phyloP scores from a whole-genome alignment of 78 protist genomes.

The Dictyostelium capitatum region DNA sequence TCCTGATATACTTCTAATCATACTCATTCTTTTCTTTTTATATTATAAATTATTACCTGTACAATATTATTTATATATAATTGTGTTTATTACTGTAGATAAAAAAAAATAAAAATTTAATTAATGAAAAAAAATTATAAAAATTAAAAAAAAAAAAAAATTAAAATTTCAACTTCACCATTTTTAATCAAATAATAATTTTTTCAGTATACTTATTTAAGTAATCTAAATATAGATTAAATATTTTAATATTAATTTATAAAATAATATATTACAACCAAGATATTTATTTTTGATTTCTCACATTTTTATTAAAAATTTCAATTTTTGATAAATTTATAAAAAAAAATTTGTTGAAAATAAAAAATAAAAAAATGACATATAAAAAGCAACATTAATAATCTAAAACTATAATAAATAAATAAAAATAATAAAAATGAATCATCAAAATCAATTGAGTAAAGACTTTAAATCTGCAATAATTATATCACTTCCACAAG shows the following conservation, averaged over 20 bases:
- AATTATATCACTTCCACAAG: slow-evolving; percentile 67
- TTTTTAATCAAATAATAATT: no score
- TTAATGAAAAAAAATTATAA: neutral
- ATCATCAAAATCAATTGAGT: neutral
- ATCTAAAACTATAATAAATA: no score
- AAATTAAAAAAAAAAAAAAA: neutral
- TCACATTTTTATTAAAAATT: neutral
- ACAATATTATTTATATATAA: no score
- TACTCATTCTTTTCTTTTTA: slow-evolving; percentile 36
- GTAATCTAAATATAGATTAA: no score
- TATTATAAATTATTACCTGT: neutral
- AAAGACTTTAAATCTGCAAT: slow-evolving; percentile 77
- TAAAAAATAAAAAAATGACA: no score
- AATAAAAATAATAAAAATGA: neutral
- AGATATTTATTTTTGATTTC: neutral
- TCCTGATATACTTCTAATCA: slow-evolving; percentile 90
- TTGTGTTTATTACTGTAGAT: neutral
- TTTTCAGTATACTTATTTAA: no score
- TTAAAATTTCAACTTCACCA: neutral
- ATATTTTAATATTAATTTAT: no score
- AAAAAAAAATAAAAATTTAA: neutral
- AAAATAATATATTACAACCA: no score
- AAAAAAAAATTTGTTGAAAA: neutral
- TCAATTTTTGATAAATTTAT: neutral
- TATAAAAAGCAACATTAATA: neutral